A percentile compares a stretch with the other conserved stretches of the same genome.
Evolutionary conservation across 345 rosid genomes (phyloP).

Genomic region (Kandelia obovata): DNA sequence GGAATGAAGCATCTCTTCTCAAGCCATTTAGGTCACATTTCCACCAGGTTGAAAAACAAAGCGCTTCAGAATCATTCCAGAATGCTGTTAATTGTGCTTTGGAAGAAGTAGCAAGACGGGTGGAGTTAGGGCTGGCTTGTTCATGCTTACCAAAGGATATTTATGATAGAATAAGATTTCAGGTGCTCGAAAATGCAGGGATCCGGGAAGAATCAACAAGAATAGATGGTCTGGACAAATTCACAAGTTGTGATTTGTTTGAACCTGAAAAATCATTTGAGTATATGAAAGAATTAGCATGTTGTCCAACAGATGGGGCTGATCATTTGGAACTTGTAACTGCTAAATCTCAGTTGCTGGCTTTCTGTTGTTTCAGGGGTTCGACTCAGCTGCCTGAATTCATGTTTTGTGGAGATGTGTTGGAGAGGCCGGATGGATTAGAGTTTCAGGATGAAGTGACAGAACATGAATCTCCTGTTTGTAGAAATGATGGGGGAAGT

Average conservation of each 20-base stretch:
- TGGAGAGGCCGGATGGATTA: conserved; percentile 28
- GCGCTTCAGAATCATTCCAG: conserved; percentile 49
- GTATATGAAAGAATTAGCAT: conserved; percentile 54
- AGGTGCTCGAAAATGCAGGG: conserved; percentile 55
- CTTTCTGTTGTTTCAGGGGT: conserved; percentile 53
- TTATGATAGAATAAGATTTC: conserved; percentile 37
- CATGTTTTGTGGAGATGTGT: conserved; percentile 33
- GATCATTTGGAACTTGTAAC: conserved; percentile 50
- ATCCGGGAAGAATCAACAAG: conserved; percentile 39
- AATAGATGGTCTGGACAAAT: conserved; percentile 35
- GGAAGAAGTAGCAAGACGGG: conserved; percentile 59
- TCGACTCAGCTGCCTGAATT: conserved; percentile 46
- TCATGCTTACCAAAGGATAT: conserved; percentile 42
- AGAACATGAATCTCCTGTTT: conserved; percentile 13
- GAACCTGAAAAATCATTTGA: conserved; percentile 44
- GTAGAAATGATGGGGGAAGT: conserved; percentile 22
- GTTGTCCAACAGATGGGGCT: conserved; percentile 42
- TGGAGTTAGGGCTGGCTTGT: conserved; percentile 55
- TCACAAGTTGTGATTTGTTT: conserved; percentile 30
- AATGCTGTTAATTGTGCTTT: conserved; percentile 61
- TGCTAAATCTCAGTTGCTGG: conserved; percentile 52
- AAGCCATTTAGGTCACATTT: conserved; percentile 58
- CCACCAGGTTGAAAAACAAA: conserved; percentile 52
- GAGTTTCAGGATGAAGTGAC: conserved; percentile 19
- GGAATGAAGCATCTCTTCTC: conserved; percentile 58